phyloP scores from a whole-genome alignment of 345 rosid species.

The Eucalyptus brandiana region DNA sequence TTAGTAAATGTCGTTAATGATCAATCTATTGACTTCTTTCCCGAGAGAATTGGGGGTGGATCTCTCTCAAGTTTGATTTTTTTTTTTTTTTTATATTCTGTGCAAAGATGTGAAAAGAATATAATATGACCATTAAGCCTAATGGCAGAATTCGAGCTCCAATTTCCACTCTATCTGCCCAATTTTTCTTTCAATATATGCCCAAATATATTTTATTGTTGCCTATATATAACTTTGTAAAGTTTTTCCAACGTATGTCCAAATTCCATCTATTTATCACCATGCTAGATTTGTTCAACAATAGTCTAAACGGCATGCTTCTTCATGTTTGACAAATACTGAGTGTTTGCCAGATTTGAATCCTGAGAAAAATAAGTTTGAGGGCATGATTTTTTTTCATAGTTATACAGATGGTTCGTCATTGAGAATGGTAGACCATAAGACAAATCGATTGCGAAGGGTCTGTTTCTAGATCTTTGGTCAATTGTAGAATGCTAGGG shows the following conservation, averaged over 20 bases:
- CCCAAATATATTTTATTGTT: neutral
- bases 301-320: neutral
- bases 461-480: neutral
- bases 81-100: too few species aligned
- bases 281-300: neutral
- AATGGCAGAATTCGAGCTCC: fast-evolving
- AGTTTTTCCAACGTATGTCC: neutral
- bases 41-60: neutral
- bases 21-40: neutral
- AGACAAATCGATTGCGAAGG: neutral
- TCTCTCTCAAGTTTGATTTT: neutral
- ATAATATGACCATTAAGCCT: neutral
- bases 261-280: neutral
- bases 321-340: neutral
- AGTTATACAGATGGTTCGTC: neutral
- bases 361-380: neutral
- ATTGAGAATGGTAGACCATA: neutral
- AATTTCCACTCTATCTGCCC: neutral
- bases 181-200: neutral
- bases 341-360: neutral
- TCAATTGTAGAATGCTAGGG: neutral
- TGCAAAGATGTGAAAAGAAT: neutral
- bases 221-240: neutral
- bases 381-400: neutral
- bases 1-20: neutral